Percentiles rank a stretch among this genome's conserved stretches.
Evolutionary conservation across 345 rosid species (phyloP).

Genomic region (Brassica rapa): DNA sequence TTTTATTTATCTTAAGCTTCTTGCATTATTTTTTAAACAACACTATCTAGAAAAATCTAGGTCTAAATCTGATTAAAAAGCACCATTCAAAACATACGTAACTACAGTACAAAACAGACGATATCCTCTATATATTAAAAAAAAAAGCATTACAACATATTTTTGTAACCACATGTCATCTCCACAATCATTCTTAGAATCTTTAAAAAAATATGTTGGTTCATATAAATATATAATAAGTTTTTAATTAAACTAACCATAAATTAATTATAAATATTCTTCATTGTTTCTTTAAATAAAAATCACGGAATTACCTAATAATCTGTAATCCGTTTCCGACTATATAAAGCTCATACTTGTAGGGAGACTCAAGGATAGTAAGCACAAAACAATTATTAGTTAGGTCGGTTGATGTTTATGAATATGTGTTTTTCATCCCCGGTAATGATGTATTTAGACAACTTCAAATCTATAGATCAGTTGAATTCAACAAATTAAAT

Average conservation of each 20-base stretch:
- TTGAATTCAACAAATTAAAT: not conserved
- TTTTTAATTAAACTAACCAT: too few relatives aligned
- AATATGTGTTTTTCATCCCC: not conserved
- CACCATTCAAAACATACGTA: not conserved
- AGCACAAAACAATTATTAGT: not conserved
- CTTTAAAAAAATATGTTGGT: too few relatives aligned
- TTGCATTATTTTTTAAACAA: not conserved
- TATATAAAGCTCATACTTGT: not conserved
- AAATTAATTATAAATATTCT: too few relatives aligned
- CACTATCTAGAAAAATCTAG: not conserved
- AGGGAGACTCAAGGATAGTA: not conserved
- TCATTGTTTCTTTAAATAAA: too few relatives aligned
- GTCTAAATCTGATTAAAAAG: not conserved
- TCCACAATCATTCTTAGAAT: too few relatives aligned
- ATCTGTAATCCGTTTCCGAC: not conserved
- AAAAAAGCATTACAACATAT: too few relatives aligned
- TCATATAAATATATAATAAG: too few relatives aligned
- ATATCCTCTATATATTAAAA: too few relatives aligned
- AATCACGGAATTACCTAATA: too few relatives aligned
- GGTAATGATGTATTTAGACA: not conserved
- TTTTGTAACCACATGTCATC: too few relatives aligned
- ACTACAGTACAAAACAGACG: not conserved
- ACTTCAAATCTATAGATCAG: not conserved
- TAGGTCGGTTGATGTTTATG: not conserved
- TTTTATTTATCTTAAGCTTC: not conserved